Base-by-base conservation (phyloP, 495 filamentous ascomycete species). In the Alectoria sarmentosa region DNA sequence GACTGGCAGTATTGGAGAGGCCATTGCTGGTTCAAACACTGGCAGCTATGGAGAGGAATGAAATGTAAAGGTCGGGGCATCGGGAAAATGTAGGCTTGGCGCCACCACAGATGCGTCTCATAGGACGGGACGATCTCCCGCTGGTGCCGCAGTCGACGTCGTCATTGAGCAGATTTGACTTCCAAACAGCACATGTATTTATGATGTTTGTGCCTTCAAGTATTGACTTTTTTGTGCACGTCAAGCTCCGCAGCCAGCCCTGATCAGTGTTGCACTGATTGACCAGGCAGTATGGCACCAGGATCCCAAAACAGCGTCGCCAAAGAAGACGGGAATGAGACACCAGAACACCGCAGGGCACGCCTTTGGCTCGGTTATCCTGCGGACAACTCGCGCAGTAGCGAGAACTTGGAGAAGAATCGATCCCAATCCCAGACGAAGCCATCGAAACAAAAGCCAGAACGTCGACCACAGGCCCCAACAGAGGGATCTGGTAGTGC, bases 1-100 rank as follows among this genome's bases (percentile, higher is more conserved):
- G 37, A 61, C 21, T 86, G 88, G 39, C 89, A 77, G 58, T 64
- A 23, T 56, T 39, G 73, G 65, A n/a, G 74, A 62, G 28, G 64
- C 23, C 70, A 71, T 76, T 26, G 9, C 5, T 23, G 23, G 39
- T n/a, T n/a, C n/a, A 30, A 32, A 19, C 6, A 7, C 5, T 14
- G 38, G 49, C 21, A 17, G 7, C 14, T 30, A 19, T 3, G 37
- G 15, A 60, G 58, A 60, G 36, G 30, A 32, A 39, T 10, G 54
- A 9, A 38, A 54, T 23, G 28, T 23, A 8, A 21, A 36, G 14
- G 1, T 48, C 11, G 34, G 26, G 15, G n/a, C n/a, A n/a, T n/a
- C n/a, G n/a, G n/a, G n/a, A n/a, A n/a, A 30, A 54, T 54, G 28
- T 28, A n/a, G 49, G 49, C 49, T 54, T 54, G 49, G 28, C 49